These are phyloP conservation scores for Prunus davidiana DNA, from an alignment of 306 rosid species.

Conservation along the genomic window DNA sequence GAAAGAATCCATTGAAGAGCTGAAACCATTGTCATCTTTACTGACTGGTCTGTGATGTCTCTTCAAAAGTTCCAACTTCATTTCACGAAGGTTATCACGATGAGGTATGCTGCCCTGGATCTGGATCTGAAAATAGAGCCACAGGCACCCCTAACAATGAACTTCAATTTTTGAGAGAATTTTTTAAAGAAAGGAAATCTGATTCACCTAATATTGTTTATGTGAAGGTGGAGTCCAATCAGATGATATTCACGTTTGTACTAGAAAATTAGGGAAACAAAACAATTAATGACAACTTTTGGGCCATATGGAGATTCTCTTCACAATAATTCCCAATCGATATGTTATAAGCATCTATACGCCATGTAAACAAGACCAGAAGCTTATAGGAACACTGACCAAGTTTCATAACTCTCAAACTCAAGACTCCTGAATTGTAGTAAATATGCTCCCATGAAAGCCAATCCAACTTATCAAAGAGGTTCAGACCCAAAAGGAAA, in stretches of 20 bases:
- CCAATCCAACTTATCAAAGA: neutral
- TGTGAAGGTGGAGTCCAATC: neutral
- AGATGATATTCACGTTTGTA: neutral
- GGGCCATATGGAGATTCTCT: no score
- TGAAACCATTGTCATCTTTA: slow-evolving; percentile 28
- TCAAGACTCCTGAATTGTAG: neutral
- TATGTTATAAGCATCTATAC: neutral
- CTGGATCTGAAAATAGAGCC: slow-evolving; percentile 49
- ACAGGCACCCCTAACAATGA: neutral
- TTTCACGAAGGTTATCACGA: slow-evolving; percentile 46
- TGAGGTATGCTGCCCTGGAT: slow-evolving; percentile 45
- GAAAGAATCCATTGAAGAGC: slow-evolving; percentile 49
- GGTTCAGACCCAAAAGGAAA: neutral
- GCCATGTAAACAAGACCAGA: neutral
- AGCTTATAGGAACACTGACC: neutral
- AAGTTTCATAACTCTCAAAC: neutral
- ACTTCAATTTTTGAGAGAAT: neutral
- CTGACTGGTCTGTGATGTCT: slow-evolving; percentile 37
- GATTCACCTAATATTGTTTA: neutral
- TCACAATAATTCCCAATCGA: no score
- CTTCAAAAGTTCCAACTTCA: slow-evolving; percentile 61
- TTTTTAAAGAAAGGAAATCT: neutral
- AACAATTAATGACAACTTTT: no score
- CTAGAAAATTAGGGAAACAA: neutral
- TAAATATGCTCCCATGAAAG: neutral